Conservation (phyloP, 768 basidiomycete genomes). For the Tricholomella constricta region DNA sequence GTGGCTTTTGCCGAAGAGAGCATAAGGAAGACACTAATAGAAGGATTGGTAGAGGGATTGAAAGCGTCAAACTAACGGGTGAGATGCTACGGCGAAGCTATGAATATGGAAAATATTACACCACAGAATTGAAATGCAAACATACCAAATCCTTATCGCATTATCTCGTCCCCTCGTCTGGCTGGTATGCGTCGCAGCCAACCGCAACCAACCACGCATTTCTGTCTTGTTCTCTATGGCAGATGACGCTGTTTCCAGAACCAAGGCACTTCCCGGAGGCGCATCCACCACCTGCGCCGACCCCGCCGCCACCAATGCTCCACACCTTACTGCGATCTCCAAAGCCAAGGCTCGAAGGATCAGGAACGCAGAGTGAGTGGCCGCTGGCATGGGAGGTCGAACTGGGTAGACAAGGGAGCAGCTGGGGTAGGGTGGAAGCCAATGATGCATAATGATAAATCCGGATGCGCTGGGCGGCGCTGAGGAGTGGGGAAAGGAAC, state of each 20-base stretch:
- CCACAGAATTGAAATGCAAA: not conserved
- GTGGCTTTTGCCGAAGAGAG: slow-evolving; percentile 18
- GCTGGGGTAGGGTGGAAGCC: slow-evolving; percentile 43
- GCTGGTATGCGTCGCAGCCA: slow-evolving; percentile 48
- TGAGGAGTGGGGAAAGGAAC: slow-evolving; percentile 58
- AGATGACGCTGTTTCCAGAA: slow-evolving; percentile 35
- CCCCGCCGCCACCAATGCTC: slow-evolving; percentile 17
- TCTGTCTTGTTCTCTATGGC: slow-evolving; percentile 44
- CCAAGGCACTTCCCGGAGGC: slow-evolving; percentile 42
- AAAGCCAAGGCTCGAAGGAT: slow-evolving; percentile 33
- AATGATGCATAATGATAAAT: slow-evolving; percentile 55
- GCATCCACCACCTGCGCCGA: slow-evolving; percentile 26
- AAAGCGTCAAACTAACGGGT: not conserved
- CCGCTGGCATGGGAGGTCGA: not conserved
- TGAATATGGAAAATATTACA: too few relatives aligned
- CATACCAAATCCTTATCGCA: not conserved
- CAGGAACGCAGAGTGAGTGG: slow-evolving; percentile 28
- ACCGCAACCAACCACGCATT: slow-evolving; percentile 49
- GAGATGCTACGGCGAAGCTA: too few relatives aligned
- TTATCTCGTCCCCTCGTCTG: not conserved
- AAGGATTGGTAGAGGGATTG: slow-evolving; percentile 11
- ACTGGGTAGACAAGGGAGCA: slow-evolving; percentile 20
- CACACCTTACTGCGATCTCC: slow-evolving; percentile 11
- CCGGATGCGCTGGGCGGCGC: slow-evolving; percentile 52
- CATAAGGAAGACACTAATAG: slow-evolving; percentile 9